Evolutionary conservation across 306 rosid species (phyloP), one percentile per base, ranked within the genome.

Genomic region (Rosa rugosa): DNA sequence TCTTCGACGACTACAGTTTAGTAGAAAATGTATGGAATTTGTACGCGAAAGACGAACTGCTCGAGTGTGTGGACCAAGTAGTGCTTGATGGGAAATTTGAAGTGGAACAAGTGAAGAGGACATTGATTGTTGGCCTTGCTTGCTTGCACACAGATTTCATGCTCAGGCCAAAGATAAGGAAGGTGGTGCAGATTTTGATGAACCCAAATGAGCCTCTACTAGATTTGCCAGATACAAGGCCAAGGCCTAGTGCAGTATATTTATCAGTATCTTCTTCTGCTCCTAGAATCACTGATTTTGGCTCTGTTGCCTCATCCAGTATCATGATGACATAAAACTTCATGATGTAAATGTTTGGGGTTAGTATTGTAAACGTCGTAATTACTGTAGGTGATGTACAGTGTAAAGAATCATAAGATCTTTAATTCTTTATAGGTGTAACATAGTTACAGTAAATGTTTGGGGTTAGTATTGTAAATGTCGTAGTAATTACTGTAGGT

Each of bases 61-160:
- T 81, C 0, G 86, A 83, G 69, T 85, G 89, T 60, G 90, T 79
- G 41, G 94, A 90, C 75, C 66, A 76, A 51, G n/a, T 66, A 36
- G 71, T 68, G 14, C 57, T 88, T 2, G 53, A 75, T 5, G 65
- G 79, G 4, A 41, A 76, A 17, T 81, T 77, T 72, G 87, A 86
- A 40, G 88, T 68, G 40, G 87, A 83, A 62, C 85, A 86, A 80
- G 89, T 81, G 16, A 84, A 64, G 71, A 86, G 89, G 71, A 73
- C 79, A 20, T 66, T 90, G 75, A 82, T 83, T 79, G 83, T 86
- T 77, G 94, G 91, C n/a, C 70, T 90, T 62, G 88, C 89, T 18
- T 90, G 92, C 81, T 81, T 86, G 80, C 85, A 85, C 66, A 86
- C 91, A 0, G 86, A 86, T 81, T 81, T 79, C 6, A 1, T 23